Percentiles rank a stretch among this genome's conserved stretches.
Evolutionary conservation across 306 rosid genomes (phyloP).

Genomic region (Citrullus amarus): DNA sequence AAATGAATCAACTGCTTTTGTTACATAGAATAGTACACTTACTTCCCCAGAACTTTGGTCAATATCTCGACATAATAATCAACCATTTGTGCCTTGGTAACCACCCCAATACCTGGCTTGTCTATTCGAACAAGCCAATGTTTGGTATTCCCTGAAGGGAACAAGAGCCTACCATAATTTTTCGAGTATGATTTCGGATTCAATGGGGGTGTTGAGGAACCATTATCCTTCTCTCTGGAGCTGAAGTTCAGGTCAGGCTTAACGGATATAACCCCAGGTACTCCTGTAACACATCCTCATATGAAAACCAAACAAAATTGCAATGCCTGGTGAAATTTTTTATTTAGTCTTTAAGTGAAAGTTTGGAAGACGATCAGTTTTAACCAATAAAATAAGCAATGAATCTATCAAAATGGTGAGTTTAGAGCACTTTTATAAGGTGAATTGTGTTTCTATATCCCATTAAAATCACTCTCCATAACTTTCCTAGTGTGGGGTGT

Average conservation of each 20-base stretch:
- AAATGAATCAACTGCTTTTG: not conserved
- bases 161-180: slow-evolving; percentile 26
- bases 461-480: not conserved
- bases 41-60: slow-evolving; percentile 75
- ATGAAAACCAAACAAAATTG: not conserved
- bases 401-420: not conserved
- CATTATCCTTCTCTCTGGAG: slow-evolving; percentile 37
- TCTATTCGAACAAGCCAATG: slow-evolving; percentile 78
- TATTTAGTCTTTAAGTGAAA: not conserved
- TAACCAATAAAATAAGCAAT: not conserved
- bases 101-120: slow-evolving; percentile 64
- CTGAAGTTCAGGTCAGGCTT: slow-evolving; percentile 45
- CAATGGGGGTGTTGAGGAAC: slow-evolving; percentile 21
- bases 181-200: slow-evolving; percentile 11
- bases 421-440: not conserved
- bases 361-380: not conserved
- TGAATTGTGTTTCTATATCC: not conserved
- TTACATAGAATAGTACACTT: slow-evolving; percentile 13
- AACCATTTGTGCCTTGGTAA: slow-evolving; percentile 86
- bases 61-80: slow-evolving; percentile 68
- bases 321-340: not conserved
- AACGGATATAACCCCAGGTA: slow-evolving; percentile 46
- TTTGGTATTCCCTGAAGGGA: slow-evolving; percentile 54
- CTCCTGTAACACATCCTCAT: slow-evolving; percentile 29
- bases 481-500: not conserved